These are phyloP conservation scores for Sporisorium iseilematis-ciliati DNA, from an alignment of 1,284 basidiomycete species.

Conservation along the genomic window DNA sequence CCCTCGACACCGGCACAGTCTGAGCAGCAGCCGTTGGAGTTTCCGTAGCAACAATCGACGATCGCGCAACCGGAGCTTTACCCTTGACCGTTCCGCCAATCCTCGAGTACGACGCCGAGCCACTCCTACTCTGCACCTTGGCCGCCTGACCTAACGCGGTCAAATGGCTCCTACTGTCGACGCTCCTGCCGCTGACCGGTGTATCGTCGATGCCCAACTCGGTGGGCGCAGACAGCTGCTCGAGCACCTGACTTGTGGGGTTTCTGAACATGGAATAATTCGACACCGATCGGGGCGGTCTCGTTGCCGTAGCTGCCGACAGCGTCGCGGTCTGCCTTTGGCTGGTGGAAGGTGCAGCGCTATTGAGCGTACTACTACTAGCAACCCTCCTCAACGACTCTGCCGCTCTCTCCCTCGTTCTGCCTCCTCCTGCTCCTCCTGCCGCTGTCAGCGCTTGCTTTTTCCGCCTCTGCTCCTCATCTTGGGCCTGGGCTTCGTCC, in stretches of 20 bases:
- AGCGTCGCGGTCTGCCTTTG: constrained; percentile 14
- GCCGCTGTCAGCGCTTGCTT: no score
- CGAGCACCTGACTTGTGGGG: constrained; percentile 39
- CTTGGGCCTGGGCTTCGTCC: constrained; percentile 29
- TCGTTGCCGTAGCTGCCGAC: constrained; percentile 9
- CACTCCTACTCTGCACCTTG: constrained; percentile 26
- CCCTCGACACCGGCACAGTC: constrained; percentile 2
- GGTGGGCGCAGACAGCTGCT: constrained; percentile 35
- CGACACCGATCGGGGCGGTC: constrained; percentile 27
- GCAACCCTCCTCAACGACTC: constrained; percentile 39
- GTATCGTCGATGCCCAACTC: constrained; percentile 40
- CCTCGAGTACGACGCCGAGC: constrained; percentile 8
- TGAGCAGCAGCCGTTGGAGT: neutral
- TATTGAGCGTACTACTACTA: constrained; percentile 37
- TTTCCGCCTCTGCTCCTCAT: constrained; percentile 15
- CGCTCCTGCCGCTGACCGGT: constrained; percentile 19
- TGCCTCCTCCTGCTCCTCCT: constrained; percentile 1
- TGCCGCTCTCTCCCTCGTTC: constrained; percentile 15
- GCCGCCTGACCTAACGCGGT: constrained; percentile 47
- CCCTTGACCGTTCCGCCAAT: constrained; percentile 10
- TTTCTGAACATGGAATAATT: constrained; percentile 43
- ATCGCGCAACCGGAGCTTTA: constrained; percentile 15
- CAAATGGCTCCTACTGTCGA: constrained; percentile 37
- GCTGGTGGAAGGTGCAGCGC: constrained; percentile 5
- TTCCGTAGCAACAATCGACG: constrained; percentile 20